phyloP scores from a whole-genome alignment of 176 grass and related monocot genomes.

The Phyllostachys edulis region DNA sequence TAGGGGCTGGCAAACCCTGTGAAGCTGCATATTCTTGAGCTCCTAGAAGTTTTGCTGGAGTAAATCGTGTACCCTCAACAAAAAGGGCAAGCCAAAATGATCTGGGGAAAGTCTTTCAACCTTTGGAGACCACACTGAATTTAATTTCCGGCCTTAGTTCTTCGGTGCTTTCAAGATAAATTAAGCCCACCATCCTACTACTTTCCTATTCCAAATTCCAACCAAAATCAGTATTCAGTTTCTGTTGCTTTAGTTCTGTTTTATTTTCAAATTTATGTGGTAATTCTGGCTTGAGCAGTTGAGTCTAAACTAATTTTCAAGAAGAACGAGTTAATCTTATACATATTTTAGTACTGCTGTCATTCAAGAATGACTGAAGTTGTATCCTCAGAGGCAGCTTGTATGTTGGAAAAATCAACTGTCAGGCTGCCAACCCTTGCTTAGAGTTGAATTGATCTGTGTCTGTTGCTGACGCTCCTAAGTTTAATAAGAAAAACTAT shows the following conservation, averaged over 20 bases:
- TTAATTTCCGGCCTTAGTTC: not conserved
- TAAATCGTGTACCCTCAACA: constrained; percentile 85
- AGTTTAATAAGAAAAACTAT: not conserved
- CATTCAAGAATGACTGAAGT: not conserved
- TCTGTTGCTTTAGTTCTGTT: not conserved
- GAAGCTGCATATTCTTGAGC: constrained; percentile 90
- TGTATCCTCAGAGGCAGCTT: not conserved
- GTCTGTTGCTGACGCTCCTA: constrained; percentile 6
- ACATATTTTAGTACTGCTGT: not conserved
- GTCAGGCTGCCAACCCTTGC: not conserved
- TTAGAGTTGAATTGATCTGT: not conserved
- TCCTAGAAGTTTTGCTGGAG: constrained; percentile 70
- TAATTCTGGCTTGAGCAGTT: not conserved
- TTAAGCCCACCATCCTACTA: too few species aligned
- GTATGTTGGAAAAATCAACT: constrained; percentile 4
- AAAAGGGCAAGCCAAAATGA: constrained; percentile 96
- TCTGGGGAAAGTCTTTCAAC: constrained; percentile 74
- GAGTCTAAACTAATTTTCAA: not conserved
- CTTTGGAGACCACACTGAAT: constrained; percentile 76
- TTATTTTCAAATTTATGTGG: not conserved
- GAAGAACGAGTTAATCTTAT: not conserved
- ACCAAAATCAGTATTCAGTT: not conserved
- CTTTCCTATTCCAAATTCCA: not conserved
- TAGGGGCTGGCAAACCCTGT: constrained; percentile 70
- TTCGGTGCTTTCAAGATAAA: not conserved